Percentiles rank a stretch among this genome's conserved stretches.
Conservation (phyloP, 1,284 basidiomycete genomes). For the Waitea zeae region DNA sequence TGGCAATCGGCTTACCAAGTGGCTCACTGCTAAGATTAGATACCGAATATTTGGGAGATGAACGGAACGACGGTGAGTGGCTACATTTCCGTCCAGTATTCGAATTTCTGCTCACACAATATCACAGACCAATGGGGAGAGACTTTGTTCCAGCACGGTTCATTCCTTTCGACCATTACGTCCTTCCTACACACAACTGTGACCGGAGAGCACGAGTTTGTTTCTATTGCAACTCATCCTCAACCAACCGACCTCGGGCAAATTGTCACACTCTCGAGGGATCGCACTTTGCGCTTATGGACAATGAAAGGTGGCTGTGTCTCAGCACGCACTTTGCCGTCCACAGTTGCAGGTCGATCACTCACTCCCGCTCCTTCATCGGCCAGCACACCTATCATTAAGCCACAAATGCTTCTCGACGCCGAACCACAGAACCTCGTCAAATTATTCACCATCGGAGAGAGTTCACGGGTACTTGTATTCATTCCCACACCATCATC, state of each 20-base stretch:
- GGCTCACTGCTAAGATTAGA: slow-evolving; percentile 63
- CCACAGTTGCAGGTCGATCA: slow-evolving; percentile 18
- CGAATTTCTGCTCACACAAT: slow-evolving; percentile 3
- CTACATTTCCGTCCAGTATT: slow-evolving; percentile 6
- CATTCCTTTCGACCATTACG: slow-evolving; percentile 45
- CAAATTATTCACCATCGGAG: slow-evolving; percentile 9
- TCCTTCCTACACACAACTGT: slow-evolving; percentile 39
- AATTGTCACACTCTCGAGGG: slow-evolving; percentile 77
- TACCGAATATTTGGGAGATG: slow-evolving; percentile 32
- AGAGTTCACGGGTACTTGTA: slow-evolving; percentile 32
- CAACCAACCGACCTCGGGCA: slow-evolving; percentile 57
- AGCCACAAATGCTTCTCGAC: slow-evolving; percentile 31
- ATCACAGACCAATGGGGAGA: slow-evolving; percentile 50
- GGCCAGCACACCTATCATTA: slow-evolving; percentile 15
- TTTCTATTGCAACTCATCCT: slow-evolving; percentile 48
- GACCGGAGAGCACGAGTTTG: slow-evolving; percentile 34
- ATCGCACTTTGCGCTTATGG: slow-evolving; percentile 76
- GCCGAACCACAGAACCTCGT: slow-evolving; percentile 42
- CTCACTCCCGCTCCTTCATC: slow-evolving; percentile 12
- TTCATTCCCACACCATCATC: slow-evolving; percentile 53
- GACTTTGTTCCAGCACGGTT: slow-evolving; percentile 36
- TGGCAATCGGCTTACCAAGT: slow-evolving; percentile 47
- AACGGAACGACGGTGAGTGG: slow-evolving; percentile 33
- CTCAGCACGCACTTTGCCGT: slow-evolving; percentile 31
- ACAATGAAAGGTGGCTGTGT: slow-evolving; percentile 53